Base-by-base conservation (phyloP, 306 rosid species). In the Prosopis cineraria region DNA sequence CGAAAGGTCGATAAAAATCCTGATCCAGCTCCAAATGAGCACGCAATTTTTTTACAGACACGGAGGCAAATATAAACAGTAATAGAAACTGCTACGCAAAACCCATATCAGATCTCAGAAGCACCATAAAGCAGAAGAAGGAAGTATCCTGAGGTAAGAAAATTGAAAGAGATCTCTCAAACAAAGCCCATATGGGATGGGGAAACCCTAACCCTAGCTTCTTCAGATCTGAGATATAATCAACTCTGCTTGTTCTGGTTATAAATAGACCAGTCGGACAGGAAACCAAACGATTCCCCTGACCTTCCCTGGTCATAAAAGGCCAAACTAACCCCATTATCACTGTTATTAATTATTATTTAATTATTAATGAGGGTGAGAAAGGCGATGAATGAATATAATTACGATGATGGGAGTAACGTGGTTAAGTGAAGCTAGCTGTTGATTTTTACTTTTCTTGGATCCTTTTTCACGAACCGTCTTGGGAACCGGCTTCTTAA, bases 401-500 rank as follows among this genome's bases (percentile, higher is more conserved):
- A 17, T 8, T n/a, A n/a, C n/a, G 7, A 5, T n/a, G 10, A 53
- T 22, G 30, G 27, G 30, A 53, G 2, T 56, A 24, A 56, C 64
- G 7, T 25, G 65, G 10, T 12, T 58, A 0, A 36, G 37, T 58
- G 34, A 12, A 27, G 1, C 1, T 24, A 27, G n/a, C n/a, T 58
- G 65, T 27, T 58, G 1, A 27, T 5, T 27, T 75, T 80, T 30
- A 6, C 62, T 80, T 80, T 64, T 53, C 14, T 53, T 43, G 70
- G n/a, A 7, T 20, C 9, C 45, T 80, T 17, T 31, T 50, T 45
- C 77, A 39, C 36, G 22, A 50, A 88, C 37, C 65, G 33, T 90
- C 76, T 82, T 19, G 87, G 88, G 85, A 90, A 82, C 58, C 84
- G 80, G 29, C 56, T 55, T 64, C 68, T 0, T 72, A 39, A 86